Evolutionary conservation across 768 basidiomycete species (phyloP).

Genomic region (Gautieria morchelliformis): DNA sequence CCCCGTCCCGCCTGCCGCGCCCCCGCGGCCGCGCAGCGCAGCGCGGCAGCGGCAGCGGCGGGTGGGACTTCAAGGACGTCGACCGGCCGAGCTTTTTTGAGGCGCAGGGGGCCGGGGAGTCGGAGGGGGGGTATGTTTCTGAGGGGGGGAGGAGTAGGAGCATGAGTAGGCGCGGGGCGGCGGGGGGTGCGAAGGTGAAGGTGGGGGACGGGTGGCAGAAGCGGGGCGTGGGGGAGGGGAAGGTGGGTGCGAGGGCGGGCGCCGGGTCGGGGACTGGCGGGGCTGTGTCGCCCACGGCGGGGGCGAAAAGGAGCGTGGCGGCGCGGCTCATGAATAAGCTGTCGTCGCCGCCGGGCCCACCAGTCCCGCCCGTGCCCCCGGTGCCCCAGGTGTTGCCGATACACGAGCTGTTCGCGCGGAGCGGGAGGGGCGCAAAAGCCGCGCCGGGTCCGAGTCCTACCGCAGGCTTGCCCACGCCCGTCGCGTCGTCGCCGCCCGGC

Average conservation of each 20-base stretch:
- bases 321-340: background rate
- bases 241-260: background rate
- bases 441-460: too few relatives aligned
- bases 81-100: slow-evolving; percentile 1
- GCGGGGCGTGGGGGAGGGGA: background rate
- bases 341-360: background rate
- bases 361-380: background rate
- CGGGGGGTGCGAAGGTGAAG: background rate
- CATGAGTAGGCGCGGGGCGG: background rate
- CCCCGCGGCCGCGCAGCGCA: too few relatives aligned
- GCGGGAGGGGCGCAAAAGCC: too few relatives aligned
- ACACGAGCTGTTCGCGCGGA: background rate
- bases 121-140: background rate
- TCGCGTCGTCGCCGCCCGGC: background rate
- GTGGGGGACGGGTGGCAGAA: background rate
- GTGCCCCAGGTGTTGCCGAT: background rate
- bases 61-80: slow-evolving; percentile 1
- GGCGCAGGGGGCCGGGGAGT: background rate
- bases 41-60: too few relatives aligned
- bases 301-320: background rate
- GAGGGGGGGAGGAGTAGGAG: too few relatives aligned
- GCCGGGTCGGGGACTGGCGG: too few relatives aligned
- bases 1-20: too few relatives aligned
- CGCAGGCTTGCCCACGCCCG: too few relatives aligned
- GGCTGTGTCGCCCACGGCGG: too few relatives aligned